Conservation (phyloP, 73 alveolate genomes). For the Paramecium octaurelia region DNA sequence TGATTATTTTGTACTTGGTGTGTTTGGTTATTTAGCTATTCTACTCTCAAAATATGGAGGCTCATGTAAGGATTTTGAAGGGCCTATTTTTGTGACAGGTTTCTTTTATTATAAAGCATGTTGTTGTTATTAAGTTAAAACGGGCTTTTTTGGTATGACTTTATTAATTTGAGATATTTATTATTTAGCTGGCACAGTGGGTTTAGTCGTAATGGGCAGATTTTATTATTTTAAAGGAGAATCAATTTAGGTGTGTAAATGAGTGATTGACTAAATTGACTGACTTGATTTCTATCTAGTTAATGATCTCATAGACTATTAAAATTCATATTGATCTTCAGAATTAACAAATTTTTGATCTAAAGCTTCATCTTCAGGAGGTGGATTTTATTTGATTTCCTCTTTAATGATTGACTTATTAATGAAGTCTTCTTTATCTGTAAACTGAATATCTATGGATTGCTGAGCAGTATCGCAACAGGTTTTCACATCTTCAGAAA, state of each 20-base stretch:
- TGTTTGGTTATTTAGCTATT: neutral
- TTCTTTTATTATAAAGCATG: neutral
- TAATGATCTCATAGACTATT: slow-evolving; percentile 6
- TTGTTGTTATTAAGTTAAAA: neutral
- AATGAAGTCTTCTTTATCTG: neutral
- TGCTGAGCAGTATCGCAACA: slow-evolving; percentile 4
- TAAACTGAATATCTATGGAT: neutral
- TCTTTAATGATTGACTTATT: neutral
- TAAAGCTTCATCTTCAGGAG: neutral
- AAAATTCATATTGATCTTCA: neutral
- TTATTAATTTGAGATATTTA: neutral
- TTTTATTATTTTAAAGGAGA: neutral
- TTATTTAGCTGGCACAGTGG: neutral
- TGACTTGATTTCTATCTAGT: neutral
- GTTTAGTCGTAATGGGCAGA: neutral
- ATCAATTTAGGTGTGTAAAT: neutral
- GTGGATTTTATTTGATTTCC: neutral
- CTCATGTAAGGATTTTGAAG: slow-evolving; percentile 21
- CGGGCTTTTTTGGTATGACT: neutral
- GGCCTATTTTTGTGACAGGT: neutral
- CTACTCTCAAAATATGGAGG: neutral
- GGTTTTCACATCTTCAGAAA: slow-evolving; percentile 26
- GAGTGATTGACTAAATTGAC: neutral
- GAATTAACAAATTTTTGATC: neutral
- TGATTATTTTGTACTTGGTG: neutral